These are phyloP conservation scores for Fagus sylvatica DNA, from an alignment of 306 rosid genomes.

Conservation along the genomic window DNA sequence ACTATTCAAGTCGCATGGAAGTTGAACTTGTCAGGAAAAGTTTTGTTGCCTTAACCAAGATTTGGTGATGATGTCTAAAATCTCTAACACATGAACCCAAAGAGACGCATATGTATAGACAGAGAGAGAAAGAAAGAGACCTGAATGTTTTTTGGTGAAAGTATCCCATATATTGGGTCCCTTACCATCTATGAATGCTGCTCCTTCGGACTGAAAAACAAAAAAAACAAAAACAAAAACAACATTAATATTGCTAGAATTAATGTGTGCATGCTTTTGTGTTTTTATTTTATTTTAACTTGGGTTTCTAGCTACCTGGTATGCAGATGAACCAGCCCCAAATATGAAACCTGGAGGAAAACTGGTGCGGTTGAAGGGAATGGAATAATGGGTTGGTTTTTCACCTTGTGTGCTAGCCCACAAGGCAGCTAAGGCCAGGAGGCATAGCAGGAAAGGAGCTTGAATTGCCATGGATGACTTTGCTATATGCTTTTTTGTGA, in stretches of 20 bases:
- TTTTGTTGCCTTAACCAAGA: too few relatives aligned
- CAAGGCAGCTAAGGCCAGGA: background rate
- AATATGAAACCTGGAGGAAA: slow-evolving; percentile 29
- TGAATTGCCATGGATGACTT: background rate
- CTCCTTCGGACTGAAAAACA: slow-evolving; percentile 33
- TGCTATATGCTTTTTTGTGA: too few relatives aligned
- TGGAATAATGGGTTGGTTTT: slow-evolving; percentile 7
- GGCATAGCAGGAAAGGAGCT: background rate
- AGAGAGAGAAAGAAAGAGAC: slow-evolving; percentile 6
- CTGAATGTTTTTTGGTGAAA: slow-evolving; percentile 23
- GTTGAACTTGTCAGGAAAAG: too few relatives aligned
- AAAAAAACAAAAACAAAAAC: too few relatives aligned
- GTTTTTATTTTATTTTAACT: too few relatives aligned
- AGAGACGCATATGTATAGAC: too few relatives aligned
- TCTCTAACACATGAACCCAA: too few relatives aligned
- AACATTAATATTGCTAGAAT: too few relatives aligned
- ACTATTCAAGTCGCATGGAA: too few relatives aligned
- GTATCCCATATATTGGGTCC: slow-evolving; percentile 32
- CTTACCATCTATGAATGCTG: slow-evolving; percentile 27
- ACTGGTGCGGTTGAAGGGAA: slow-evolving; percentile 21
- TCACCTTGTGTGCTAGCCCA: background rate
- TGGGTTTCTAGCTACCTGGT: slow-evolving; percentile 12
- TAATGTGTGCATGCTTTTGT: too few relatives aligned
- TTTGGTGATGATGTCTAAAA: too few relatives aligned
- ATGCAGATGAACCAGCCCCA: slow-evolving; percentile 36